Conservation (phyloP, 2,329 filamentous ascomycete species). For the Hypomyces perniciosus region DNA sequence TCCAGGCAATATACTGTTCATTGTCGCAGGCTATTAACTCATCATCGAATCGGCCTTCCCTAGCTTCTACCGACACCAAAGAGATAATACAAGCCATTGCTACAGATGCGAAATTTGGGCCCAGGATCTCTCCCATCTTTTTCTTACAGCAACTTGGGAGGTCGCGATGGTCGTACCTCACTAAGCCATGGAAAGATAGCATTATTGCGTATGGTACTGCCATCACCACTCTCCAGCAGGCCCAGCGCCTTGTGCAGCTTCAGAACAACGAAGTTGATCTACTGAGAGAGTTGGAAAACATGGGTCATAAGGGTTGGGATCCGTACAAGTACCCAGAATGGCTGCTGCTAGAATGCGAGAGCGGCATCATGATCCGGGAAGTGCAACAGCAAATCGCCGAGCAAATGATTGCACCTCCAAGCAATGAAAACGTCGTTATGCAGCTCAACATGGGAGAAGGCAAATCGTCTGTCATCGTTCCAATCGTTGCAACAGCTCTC, state of each 20-base stretch:
- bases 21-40: no score
- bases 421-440: constrained; percentile 45
- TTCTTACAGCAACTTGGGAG: constrained; percentile 30
- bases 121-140: constrained; percentile 28
- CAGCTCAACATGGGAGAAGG: constrained; percentile 69
- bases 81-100: not conserved
- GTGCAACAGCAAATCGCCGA: constrained; percentile 53
- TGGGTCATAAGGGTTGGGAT: constrained; percentile 52
- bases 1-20: no score
- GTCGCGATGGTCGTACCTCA: no score
- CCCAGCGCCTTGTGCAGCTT: constrained; percentile 31
- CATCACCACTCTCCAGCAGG: constrained; percentile 36
- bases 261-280: constrained; percentile 26
- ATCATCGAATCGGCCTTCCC: no score
- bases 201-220: constrained; percentile 36
- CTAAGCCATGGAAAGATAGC: constrained; percentile 27
- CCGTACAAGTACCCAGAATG: constrained; percentile 49
- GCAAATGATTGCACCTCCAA: constrained; percentile 44
- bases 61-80: constrained; percentile 8
- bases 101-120: constrained; percentile 6
- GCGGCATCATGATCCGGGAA: constrained; percentile 52
- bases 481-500: constrained; percentile 51
- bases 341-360: constrained; percentile 60
- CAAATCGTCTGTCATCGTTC: constrained; percentile 64
- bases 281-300: constrained; percentile 39